A percentile compares a stretch with the other conserved stretches of the same genome.
phyloP scores from a whole-genome alignment of 140 eudicot species.

The Ambrosia hybrid region DNA sequence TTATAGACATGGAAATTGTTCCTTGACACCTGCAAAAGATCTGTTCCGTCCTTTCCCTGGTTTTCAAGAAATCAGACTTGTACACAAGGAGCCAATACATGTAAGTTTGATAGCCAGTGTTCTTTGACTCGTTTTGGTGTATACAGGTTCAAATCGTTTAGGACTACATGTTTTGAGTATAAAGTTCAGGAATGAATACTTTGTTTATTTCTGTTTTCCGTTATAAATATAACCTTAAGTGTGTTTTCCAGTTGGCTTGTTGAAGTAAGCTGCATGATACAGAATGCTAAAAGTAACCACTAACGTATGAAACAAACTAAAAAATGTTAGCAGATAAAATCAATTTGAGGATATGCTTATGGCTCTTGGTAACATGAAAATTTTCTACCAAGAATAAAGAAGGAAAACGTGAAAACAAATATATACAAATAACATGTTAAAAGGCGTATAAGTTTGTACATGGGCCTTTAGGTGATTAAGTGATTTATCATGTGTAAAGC shows the following conservation, averaged over 20 bases:
- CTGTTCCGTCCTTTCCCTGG: conserved; percentile 89
- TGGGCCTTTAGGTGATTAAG: conserved; percentile 3
- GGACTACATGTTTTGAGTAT: too few relatives aligned
- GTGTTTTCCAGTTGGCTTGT: not conserved
- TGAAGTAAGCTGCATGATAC: not conserved
- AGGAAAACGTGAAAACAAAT: not conserved
- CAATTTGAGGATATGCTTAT: not conserved
- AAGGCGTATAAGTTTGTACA: not conserved
- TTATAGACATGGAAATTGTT: conserved; percentile 3
- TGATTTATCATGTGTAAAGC: not conserved
- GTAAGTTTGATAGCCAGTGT: conserved; percentile 51
- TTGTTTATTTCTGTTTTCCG: too few relatives aligned
- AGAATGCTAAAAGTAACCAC: not conserved
- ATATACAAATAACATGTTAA: not conserved
- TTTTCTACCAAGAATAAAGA: not conserved
- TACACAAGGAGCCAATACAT: conserved; percentile 88
- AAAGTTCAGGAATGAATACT: too few relatives aligned
- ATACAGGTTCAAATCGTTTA: too few relatives aligned
- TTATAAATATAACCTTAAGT: not conserved
- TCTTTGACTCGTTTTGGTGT: too few relatives aligned
- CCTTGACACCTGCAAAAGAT: conserved; percentile 62
- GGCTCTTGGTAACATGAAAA: conserved; percentile 7
- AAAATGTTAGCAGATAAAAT: not conserved
- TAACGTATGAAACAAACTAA: not conserved
- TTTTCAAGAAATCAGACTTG: conserved; percentile 71